phyloP scores from a whole-genome alignment of 352 stramenopile species.

The Thalassiosira ordinaria region DNA sequence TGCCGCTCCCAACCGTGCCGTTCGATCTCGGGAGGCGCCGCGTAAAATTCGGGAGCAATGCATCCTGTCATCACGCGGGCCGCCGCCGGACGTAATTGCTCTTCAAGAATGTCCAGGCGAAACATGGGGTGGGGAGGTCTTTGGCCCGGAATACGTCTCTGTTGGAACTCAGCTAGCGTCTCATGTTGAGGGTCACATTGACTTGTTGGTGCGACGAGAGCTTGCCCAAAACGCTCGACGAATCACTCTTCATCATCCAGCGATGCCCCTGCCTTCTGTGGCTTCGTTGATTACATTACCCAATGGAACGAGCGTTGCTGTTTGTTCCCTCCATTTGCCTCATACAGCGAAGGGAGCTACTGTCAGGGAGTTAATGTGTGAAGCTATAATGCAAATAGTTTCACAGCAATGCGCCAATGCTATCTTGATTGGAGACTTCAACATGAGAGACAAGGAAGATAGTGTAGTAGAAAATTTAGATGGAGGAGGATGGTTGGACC shows the following conservation, averaged over 20 bases:
- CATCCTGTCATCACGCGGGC: not conserved
- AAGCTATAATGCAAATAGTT: slow-evolving; percentile 31
- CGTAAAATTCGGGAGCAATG: slow-evolving; percentile 14
- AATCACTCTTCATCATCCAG: not conserved
- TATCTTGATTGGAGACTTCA: slow-evolving; percentile 54
- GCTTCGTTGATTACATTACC: slow-evolving; percentile 33
- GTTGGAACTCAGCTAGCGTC: slow-evolving; percentile 13
- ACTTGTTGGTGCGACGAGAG: slow-evolving; percentile 14
- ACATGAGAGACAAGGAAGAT: slow-evolving; percentile 49
- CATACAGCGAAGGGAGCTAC: slow-evolving; percentile 28
- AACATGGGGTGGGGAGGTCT: not conserved
- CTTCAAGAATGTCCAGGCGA: slow-evolving; percentile 12
- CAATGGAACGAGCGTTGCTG: slow-evolving; percentile 25
- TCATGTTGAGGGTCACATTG: slow-evolving; percentile 7
- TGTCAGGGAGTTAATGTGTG: slow-evolving; percentile 22
- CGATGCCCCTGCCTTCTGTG: slow-evolving; percentile 28
- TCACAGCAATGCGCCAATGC: slow-evolving; percentile 31
- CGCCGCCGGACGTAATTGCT: slow-evolving; percentile 12
- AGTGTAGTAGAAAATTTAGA: slow-evolving; percentile 28
- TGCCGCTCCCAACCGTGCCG: not conserved
- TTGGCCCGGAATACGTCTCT: slow-evolving; percentile 13
- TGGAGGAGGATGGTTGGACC: slow-evolving; percentile 35
- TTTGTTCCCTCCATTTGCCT: slow-evolving; percentile 49
- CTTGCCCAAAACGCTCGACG: not conserved
- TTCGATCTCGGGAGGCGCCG: not conserved